Evolutionary conservation across 352 stramenopile species (phyloP).

Genomic region (Plasmopara halstedii): DNA sequence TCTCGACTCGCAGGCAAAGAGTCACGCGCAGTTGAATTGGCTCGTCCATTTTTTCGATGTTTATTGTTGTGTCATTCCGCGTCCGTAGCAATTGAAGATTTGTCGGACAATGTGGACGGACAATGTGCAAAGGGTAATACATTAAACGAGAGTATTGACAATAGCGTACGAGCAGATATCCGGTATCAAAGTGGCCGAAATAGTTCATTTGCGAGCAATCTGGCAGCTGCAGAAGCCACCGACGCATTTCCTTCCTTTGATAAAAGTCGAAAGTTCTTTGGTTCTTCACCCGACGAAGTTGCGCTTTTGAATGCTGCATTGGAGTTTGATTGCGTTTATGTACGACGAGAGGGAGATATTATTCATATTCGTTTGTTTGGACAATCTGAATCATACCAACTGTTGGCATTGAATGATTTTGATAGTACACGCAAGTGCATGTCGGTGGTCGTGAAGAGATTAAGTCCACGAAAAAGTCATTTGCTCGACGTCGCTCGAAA

Average conservation of each 20-base stretch:
- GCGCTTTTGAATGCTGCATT: slow-evolving; percentile 66
- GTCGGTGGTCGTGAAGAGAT: slow-evolving; percentile 66
- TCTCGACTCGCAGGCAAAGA: slow-evolving; percentile 42
- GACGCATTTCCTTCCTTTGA: slow-evolving; percentile 22
- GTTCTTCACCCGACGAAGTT: slow-evolving; percentile 79
- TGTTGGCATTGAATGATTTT: slow-evolving; percentile 81
- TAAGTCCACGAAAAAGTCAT: slow-evolving; percentile 10
- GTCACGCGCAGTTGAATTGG: slow-evolving; percentile 45
- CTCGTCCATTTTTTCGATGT: slow-evolving; percentile 72
- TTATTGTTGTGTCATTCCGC: slow-evolving; percentile 76
- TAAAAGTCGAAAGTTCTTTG: slow-evolving; percentile 49
- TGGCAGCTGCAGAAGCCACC: slow-evolving; percentile 13
- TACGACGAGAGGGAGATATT: slow-evolving; percentile 66
- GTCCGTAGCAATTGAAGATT: slow-evolving; percentile 48
- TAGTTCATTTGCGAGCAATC: slow-evolving; percentile 22
- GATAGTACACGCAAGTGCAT: slow-evolving; percentile 84
- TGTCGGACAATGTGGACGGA: slow-evolving; percentile 3
- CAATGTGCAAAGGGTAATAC: slow-evolving; percentile 7
- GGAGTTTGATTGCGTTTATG: slow-evolving; percentile 77
- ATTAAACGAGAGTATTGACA: slow-evolving; percentile 4
- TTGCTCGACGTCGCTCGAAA: slow-evolving; percentile 1
- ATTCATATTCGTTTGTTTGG: slow-evolving; percentile 76
- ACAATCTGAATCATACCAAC: slow-evolving; percentile 56
- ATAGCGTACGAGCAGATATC: slow-evolving; percentile 17
- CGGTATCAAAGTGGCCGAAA: slow-evolving; percentile 9